Percentiles rank a stretch among this genome's conserved stretches.
Conservation (phyloP, 805 yeast species). For the Ogataea paradorogensis region DNA sequence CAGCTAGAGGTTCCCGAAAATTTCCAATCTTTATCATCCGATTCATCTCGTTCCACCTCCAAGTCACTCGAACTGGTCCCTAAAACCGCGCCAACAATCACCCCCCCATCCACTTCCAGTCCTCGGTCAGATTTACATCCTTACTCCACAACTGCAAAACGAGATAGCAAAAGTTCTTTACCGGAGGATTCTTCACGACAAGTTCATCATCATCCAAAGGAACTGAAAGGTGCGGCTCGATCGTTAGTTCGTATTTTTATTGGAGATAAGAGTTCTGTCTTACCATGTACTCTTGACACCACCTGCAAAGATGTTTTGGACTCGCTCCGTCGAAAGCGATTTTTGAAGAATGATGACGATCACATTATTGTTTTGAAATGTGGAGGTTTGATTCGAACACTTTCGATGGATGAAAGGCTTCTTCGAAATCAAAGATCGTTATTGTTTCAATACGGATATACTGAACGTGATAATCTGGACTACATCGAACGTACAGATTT, state of each 20-base stretch:
- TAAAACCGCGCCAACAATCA: constrained; percentile 13
- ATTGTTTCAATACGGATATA: constrained; percentile 72
- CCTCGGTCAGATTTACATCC: constrained; percentile 5
- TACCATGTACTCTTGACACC: constrained; percentile 75
- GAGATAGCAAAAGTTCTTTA: constrained; percentile 8
- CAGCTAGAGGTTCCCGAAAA: constrained; percentile 12
- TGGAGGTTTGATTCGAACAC: constrained; percentile 71
- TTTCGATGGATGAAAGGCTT: constrained; percentile 73
- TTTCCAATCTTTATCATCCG: constrained; percentile 18
- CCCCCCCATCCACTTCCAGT: constrained; percentile 10
- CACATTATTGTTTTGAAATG: constrained; percentile 72
- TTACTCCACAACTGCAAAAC: constrained; percentile 3
- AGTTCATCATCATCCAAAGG: constrained; percentile 19
- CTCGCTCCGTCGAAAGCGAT: constrained; percentile 73
- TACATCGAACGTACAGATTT: constrained; percentile 83
- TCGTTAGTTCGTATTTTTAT: constrained; percentile 66
- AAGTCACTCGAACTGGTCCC: constrained; percentile 15
- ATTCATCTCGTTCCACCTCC: constrained; percentile 11
- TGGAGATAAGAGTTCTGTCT: constrained; percentile 76
- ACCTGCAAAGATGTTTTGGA: constrained; percentile 72
- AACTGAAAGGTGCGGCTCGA: constrained; percentile 30
- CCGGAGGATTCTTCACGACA: constrained; percentile 13
- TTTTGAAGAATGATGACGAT: constrained; percentile 64
- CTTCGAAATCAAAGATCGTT: constrained; percentile 72
- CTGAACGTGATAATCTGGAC: constrained; percentile 69